These are phyloP conservation scores for Alternaria tenuissima DNA, from an alignment of 2,329 filamentous ascomycete species.

Conservation along the genomic window DNA sequence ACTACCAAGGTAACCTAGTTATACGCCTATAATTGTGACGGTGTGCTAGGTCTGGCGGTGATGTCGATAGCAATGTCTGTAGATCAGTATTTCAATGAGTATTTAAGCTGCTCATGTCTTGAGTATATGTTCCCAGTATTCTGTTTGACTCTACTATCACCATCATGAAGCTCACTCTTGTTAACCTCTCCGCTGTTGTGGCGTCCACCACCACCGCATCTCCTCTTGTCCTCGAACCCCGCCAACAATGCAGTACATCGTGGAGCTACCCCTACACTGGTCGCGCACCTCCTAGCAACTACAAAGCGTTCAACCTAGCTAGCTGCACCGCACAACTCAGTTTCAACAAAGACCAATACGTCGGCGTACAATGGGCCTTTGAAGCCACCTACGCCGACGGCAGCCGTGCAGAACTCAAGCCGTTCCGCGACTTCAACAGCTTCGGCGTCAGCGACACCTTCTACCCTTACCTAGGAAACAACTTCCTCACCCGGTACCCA, in stretches of 20 bases:
- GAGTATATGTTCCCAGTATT: background rate
- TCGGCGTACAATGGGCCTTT: conserved; percentile 16
- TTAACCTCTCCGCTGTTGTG: background rate
- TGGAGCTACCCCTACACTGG: background rate
- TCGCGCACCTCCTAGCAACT: conserved; percentile 1
- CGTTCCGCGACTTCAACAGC: conserved; percentile 4
- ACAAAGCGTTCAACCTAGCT: conserved; percentile 12
- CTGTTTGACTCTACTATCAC: background rate
- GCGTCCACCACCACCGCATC: background rate
- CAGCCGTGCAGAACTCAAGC: conserved; percentile 4
- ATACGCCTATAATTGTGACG: background rate
- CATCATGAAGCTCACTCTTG: background rate
- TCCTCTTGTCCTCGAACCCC: background rate
- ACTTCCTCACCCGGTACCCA: conserved; percentile 12
- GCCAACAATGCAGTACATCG: background rate
- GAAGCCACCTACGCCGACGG: conserved; percentile 18
- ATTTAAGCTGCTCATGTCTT: background rate
- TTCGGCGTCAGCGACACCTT: conserved; percentile 15
- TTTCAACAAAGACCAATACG: conserved; percentile 17
- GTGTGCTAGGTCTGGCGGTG: background rate
- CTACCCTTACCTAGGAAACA: conserved; percentile 15
- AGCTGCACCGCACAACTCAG: conserved; percentile 14
- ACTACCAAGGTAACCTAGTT: background rate
- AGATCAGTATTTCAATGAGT: background rate
- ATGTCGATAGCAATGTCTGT: background rate